Conservation (phyloP, 257 asterid species). For the Solanum etuberosum region DNA sequence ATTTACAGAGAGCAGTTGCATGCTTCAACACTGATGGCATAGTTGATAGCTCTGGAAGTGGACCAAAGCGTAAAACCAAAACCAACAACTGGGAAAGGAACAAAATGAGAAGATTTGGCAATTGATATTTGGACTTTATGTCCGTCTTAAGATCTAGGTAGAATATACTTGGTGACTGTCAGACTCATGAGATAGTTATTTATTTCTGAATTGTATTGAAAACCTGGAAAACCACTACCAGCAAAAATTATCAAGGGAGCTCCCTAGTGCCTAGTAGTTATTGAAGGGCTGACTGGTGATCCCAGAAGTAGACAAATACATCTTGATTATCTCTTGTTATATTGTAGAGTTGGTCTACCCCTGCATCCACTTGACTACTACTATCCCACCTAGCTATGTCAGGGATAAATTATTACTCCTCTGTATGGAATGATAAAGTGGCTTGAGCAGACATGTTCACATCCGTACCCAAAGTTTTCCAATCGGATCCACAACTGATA, state of each 20-base stretch:
- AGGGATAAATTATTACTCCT: neutral
- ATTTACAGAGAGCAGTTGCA: neutral
- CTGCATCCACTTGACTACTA: neutral
- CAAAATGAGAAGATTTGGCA: neutral
- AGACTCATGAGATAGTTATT: neutral
- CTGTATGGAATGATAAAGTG: neutral
- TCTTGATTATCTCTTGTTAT: neutral
- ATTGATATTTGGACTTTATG: neutral
- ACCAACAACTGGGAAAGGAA: neutral
- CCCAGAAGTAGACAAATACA: too few relatives aligned
- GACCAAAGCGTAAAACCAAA: slow-evolving; percentile 3
- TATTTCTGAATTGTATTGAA: too few relatives aligned
- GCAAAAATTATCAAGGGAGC: too few relatives aligned
- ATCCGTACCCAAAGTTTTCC: neutral
- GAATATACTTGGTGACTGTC: neutral
- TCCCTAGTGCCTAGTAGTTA: neutral
- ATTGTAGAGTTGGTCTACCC: neutral
- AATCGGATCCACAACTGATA: neutral
- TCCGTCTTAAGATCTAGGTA: neutral
- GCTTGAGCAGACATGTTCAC: neutral
- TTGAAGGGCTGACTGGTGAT: neutral
- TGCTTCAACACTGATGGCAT: neutral
- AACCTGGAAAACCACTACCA: too few relatives aligned
- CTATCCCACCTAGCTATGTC: neutral
- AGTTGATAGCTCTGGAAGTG: neutral